phyloP scores from a whole-genome alignment of 2,329 filamentous ascomycete genomes.

The Neurospora crassa region DNA sequence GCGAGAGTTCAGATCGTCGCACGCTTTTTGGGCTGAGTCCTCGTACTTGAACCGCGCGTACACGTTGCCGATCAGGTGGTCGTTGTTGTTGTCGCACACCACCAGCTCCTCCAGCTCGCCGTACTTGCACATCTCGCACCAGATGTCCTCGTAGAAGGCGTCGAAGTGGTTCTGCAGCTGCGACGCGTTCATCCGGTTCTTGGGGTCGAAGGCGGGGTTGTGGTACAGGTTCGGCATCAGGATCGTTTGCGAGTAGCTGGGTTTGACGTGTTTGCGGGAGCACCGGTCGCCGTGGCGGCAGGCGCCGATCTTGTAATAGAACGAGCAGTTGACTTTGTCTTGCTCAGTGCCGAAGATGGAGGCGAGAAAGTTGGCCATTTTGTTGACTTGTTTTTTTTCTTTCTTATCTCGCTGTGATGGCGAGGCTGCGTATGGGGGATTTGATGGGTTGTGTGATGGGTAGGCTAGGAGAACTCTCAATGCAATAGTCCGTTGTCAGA shows the following conservation, averaged over 20 bases:
- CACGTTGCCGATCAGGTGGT: constrained; percentile 97
- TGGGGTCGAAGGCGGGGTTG: constrained; percentile 93
- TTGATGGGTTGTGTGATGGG: not conserved
- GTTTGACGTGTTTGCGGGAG: constrained; percentile 98
- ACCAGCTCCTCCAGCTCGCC: constrained; percentile 96
- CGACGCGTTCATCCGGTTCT: constrained; percentile 90
- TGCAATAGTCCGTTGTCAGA: not conserved
- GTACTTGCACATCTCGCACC: constrained; percentile 99
- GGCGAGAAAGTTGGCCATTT: constrained; percentile 95
- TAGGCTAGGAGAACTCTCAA: not conserved
- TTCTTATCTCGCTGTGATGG: not conserved
- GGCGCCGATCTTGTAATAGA: constrained; percentile 99
- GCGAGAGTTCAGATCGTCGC: constrained; percentile 84
- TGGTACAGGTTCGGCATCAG: constrained; percentile 98
- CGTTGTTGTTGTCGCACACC: constrained; percentile 99
- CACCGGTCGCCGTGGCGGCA: constrained; percentile 98
- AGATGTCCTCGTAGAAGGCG: constrained; percentile 99
- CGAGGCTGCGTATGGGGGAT: not conserved
- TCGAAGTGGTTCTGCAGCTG: constrained; percentile 99
- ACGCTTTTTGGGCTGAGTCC: constrained; percentile 86
- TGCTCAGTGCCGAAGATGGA: constrained; percentile 99
- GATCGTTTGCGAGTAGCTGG: constrained; percentile 94
- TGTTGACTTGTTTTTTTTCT: constrained; percentile 12
- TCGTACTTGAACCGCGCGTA: constrained; percentile 99
- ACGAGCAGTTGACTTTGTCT: constrained; percentile 99